Base-by-base conservation (phyloP, 306 rosid species). In the Dryas alaskensis region DNA sequence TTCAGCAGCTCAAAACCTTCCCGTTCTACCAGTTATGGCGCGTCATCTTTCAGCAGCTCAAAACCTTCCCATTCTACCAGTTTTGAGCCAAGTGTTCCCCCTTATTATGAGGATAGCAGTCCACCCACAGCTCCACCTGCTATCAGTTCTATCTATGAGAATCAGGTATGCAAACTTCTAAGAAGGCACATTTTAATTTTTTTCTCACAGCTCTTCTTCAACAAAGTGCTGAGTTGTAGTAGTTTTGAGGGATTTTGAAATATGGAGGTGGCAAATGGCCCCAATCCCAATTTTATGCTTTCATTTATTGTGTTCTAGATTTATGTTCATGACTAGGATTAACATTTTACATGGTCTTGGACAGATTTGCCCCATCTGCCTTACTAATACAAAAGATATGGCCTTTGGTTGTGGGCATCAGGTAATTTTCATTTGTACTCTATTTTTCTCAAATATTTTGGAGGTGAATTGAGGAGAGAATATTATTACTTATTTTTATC, bases 371-470 rank as follows among this genome's bases (percentile, higher is more conserved):
- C 91, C 96, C 71, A 89, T 94, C 72, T 92, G 99, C 88, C 76
- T 94, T 44, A 86, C 27, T 44, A 83, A 94, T 76, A 11, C 90
- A 4, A 94, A 89, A 84, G 90, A 94, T 92, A 86, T 94, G 92
- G 99, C 97, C 78, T 94, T 91, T 60, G 97, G 96, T 54, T 94
- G 99, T 65, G 99, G 99, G 60, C 99, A 94, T 82, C 99, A 84
- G 97, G 99, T 92, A 86, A 69, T 48, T 25, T 65, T 58, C 52
- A 54, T 60, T 71, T 66, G 39, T 10, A 9, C 37, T 31, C 37
- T 31, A 31, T 31, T 42, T 2, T 72, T 44, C 73, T 54, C 37
- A 14, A 47, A 13, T 65, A 16, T 60, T 70, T 22, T 60, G 3
- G 6, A 42, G 72, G 53, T 63, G 14, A 50, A 10, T 52, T 14